These are phyloP conservation scores for Porpolomopsis calyptriformis DNA, from an alignment of 768 basidiomycete species.

Conservation along the genomic window DNA sequence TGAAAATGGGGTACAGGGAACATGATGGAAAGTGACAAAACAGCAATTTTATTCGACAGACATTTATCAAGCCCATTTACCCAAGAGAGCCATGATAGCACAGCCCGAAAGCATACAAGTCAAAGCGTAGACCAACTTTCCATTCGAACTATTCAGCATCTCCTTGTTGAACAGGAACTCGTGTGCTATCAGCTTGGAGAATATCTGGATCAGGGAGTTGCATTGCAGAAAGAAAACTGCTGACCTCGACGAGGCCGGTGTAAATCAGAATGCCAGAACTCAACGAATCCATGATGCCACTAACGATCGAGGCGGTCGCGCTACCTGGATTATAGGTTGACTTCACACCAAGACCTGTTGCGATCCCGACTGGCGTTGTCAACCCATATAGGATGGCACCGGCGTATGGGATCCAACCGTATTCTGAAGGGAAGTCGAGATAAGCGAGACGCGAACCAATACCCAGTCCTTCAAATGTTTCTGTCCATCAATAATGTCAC, in stretches of 20 bases:
- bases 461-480: constrained; percentile 91
- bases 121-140: constrained; percentile 61
- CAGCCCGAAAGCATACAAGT: constrained; percentile 74
- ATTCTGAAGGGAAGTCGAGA: constrained; percentile 48
- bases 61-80: constrained; percentile 65
- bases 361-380: constrained; percentile 83
- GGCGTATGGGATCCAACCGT: constrained; percentile 44
- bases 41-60: background rate
- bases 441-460: constrained; percentile 82
- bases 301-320: constrained; percentile 67
- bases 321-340: constrained; percentile 74
- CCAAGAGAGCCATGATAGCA: constrained; percentile 84
- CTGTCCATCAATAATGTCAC: constrained; percentile 25
- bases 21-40: no score
- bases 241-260: constrained; percentile 76
- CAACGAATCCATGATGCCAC: constrained; percentile 74
- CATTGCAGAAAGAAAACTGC: constrained; percentile 9
- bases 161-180: constrained; percentile 88
- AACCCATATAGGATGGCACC: constrained; percentile 61
- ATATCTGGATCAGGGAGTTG: background rate
- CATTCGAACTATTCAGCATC: constrained; percentile 62
- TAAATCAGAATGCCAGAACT: constrained; percentile 85
- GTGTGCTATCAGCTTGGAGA: constrained; percentile 71
- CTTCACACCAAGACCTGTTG: constrained; percentile 67
- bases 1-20: constrained; percentile 22